Percentiles rank a stretch among this genome's conserved stretches.
phyloP scores from a whole-genome alignment of 345 rosid species.

The Geranium brycei region DNA sequence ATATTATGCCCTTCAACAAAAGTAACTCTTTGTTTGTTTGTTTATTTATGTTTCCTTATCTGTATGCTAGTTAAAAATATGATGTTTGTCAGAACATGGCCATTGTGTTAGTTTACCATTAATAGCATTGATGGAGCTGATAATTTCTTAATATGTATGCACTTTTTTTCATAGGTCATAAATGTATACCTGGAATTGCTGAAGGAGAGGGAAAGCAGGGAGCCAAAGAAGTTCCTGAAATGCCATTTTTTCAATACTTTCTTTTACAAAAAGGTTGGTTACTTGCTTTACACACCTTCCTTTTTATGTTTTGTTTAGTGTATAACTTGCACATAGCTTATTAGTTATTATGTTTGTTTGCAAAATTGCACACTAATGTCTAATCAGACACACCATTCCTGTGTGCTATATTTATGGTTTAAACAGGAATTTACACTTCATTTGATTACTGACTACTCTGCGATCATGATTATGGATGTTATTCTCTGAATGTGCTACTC shows the following conservation, averaged over 20 bases:
- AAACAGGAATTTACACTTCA: too few relatives aligned
- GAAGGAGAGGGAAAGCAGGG: conserved; percentile 89
- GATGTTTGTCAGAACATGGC: conserved; percentile 3
- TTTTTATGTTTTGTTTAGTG: conserved; percentile 1
- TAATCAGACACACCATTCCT: too few relatives aligned
- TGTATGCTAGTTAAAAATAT: background rate
- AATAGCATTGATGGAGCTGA: background rate
- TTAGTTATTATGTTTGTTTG: too few relatives aligned
- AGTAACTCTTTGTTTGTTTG: too few relatives aligned
- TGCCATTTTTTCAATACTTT: conserved; percentile 93
- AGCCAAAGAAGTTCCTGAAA: conserved; percentile 68
- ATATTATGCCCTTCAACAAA: background rate
- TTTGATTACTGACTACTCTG: too few relatives aligned
- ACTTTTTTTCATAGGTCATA: conserved; percentile 46
- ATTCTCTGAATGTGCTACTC: too few relatives aligned
- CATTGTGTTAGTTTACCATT: background rate
- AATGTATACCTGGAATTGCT: conserved; percentile 77
- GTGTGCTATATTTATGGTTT: too few relatives aligned
- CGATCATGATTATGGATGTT: too few relatives aligned
- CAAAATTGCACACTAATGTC: background rate
- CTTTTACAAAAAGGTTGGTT: conserved; percentile 79
- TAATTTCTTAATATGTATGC: conserved; percentile 8
- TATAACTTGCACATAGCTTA: background rate
- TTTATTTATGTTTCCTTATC: too few relatives aligned
- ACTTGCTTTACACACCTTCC: background rate